Evolutionary conservation across 2,329 filamentous ascomycete species (phyloP).

Genomic region (Lachnellula suecica): DNA sequence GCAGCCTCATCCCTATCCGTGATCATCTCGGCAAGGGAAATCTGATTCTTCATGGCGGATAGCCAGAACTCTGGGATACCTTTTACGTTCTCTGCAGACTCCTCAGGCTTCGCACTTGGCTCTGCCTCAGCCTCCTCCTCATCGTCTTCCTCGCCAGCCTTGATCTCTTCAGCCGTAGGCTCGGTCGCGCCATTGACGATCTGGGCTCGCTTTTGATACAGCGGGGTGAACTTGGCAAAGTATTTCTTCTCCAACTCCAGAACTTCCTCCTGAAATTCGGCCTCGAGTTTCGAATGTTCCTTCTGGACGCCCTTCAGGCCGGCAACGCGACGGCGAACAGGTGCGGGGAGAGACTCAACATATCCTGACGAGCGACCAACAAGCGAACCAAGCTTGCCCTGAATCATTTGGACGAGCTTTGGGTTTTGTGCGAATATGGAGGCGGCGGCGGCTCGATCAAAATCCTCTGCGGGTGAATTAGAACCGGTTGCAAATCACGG

Average conservation of each 20-base stretch:
- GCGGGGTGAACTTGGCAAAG: slow-evolving; percentile 96
- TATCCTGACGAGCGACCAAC: slow-evolving; percentile 96
- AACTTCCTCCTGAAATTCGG: slow-evolving; percentile 97
- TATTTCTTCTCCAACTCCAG: slow-evolving; percentile 99
- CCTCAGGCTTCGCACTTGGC: slow-evolving; percentile 47
- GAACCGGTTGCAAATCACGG: slow-evolving; percentile 24
- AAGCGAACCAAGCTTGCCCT: slow-evolving; percentile 89
- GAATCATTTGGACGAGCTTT: slow-evolving; percentile 93
- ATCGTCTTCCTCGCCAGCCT: slow-evolving; percentile 79
- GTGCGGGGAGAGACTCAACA: slow-evolving; percentile 88
- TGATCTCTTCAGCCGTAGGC: slow-evolving; percentile 83
- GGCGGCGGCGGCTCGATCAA: slow-evolving; percentile 83
- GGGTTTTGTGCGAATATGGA: slow-evolving; percentile 96
- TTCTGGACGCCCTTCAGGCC: slow-evolving; percentile 98
- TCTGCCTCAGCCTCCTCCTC: slow-evolving; percentile 59
- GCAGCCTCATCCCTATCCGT: slow-evolving; percentile 95
- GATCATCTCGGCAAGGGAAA: slow-evolving; percentile 96
- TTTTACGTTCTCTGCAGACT: slow-evolving; percentile 52
- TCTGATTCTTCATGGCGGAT: slow-evolving; percentile 99
- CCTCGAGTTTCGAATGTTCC: slow-evolving; percentile 97
- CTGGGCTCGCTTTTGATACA: slow-evolving; percentile 91
- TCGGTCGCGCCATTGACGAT: slow-evolving; percentile 88
- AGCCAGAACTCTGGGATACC: slow-evolving; percentile 99
- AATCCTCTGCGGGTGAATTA: slow-evolving; percentile 65
- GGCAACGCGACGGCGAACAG: slow-evolving; percentile 88